Evolutionary conservation across 768 basidiomycete species (phyloP).

Genomic region (Calocera viscosa): DNA sequence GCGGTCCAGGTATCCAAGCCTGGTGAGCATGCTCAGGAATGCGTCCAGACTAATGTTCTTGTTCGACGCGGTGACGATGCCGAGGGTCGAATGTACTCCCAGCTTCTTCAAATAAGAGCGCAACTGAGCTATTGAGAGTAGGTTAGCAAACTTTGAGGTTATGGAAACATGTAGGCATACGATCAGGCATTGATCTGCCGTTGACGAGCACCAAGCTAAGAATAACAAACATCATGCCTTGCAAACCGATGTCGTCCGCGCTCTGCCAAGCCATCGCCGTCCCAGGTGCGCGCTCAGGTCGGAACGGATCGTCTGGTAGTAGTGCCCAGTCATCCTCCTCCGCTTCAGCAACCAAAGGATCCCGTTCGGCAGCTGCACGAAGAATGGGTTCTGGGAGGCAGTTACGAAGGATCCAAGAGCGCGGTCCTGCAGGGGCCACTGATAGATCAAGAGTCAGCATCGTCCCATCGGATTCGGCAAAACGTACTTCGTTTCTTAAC

Average conservation of each 20-base stretch:
- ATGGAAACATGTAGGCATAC: constrained; percentile 35
- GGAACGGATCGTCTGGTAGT: constrained; percentile 31
- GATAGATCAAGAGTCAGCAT: constrained; percentile 4
- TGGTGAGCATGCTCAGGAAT: constrained; percentile 50
- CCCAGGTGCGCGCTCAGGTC: constrained; percentile 40
- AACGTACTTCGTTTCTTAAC: constrained; percentile 53
- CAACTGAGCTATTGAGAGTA: constrained; percentile 47
- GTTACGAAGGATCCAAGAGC: constrained; percentile 76
- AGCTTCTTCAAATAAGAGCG: constrained; percentile 57
- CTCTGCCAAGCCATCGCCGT: constrained; percentile 63
- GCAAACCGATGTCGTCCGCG: constrained; percentile 45
- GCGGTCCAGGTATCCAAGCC: constrained; percentile 71
- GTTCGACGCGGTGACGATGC: constrained; percentile 42
- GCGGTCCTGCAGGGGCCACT: constrained; percentile 51
- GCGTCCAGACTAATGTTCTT: constrained; percentile 43
- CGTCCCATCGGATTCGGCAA: neutral
- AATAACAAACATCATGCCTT: constrained; percentile 70
- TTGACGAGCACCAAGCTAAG: constrained; percentile 74
- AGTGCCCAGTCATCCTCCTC: constrained; percentile 34
- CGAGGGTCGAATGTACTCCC: constrained; percentile 39
- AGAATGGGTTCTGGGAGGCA: constrained; percentile 49
- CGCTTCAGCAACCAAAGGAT: constrained; percentile 37
- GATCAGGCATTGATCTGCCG: constrained; percentile 58
- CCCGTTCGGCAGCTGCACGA: constrained; percentile 41
- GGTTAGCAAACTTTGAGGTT: neutral